These are phyloP conservation scores for Trichosanthes cucumerina DNA, from an alignment of 306 rosid genomes.

Conservation along the genomic window DNA sequence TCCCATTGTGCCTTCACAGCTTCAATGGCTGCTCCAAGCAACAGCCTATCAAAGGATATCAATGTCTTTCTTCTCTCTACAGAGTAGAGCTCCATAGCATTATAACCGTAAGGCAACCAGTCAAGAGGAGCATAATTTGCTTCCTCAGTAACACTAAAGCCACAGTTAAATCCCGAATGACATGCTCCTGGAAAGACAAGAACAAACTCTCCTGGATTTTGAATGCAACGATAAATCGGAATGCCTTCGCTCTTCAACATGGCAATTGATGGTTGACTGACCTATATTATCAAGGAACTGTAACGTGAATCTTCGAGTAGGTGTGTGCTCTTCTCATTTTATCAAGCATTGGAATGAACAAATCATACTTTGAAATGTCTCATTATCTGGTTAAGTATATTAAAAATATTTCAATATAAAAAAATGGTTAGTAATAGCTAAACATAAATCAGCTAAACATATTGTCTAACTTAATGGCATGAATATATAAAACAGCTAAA, in stretches of 20 bases:
- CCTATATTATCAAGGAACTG: slow-evolving; percentile 31
- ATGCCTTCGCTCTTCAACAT: slow-evolving; percentile 48
- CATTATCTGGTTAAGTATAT: background rate
- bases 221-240: slow-evolving; percentile 71
- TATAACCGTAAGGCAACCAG: slow-evolving; percentile 75
- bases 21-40: slow-evolving; percentile 73
- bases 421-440: no score
- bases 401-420: background rate
- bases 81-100: slow-evolving; percentile 44
- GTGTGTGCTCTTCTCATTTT: background rate
- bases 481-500: background rate
- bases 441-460: no score
- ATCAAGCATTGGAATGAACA: background rate
- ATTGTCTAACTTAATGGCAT: background rate
- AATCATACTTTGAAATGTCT: background rate
- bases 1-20: slow-evolving; percentile 78
- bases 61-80: slow-evolving; percentile 50
- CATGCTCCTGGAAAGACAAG: slow-evolving; percentile 66
- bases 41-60: slow-evolving; percentile 62
- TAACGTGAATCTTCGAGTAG: background rate
- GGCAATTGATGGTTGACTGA: slow-evolving; percentile 44
- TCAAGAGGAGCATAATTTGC: slow-evolving; percentile 69
- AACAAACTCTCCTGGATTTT: slow-evolving; percentile 66
- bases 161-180: slow-evolving; percentile 73
- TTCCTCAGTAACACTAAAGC: slow-evolving; percentile 68